Percentiles rank a stretch among this genome's conserved stretches.
Conservation (phyloP, 768 basidiomycete genomes). For the Termitomyces sp. region DNA sequence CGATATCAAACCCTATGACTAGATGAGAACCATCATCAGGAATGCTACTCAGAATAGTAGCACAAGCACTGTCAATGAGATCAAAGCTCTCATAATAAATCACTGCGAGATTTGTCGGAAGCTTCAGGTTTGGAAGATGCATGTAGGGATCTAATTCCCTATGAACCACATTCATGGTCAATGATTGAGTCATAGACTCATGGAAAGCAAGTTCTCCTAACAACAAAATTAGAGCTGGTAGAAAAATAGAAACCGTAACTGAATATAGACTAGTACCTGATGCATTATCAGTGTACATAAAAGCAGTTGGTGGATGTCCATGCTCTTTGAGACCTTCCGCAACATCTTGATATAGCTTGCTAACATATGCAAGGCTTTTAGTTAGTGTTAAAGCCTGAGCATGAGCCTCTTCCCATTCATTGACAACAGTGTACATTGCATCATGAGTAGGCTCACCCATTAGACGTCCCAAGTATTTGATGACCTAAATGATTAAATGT, state of each 20-base stretch:
- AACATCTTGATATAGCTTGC: conserved; percentile 9
- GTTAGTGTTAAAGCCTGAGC: conserved; percentile 3
- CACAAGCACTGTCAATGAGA: conserved; percentile 5
- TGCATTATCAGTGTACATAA: conserved; percentile 6
- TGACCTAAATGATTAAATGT: too few relatives aligned
- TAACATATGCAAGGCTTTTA: conserved; percentile 7
- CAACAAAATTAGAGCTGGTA: background rate
- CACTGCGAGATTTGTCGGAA: background rate
- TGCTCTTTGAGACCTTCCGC: background rate
- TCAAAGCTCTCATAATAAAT: background rate
- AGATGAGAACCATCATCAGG: background rate
- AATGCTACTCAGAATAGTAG: background rate
- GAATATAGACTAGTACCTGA: background rate
- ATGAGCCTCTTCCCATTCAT: conserved; percentile 6
- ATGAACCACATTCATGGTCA: background rate
- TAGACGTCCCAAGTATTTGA: background rate
- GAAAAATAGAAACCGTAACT: background rate
- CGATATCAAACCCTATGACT: conserved; percentile 1
- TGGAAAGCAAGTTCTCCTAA: conserved; percentile 5
- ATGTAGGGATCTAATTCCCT: background rate
- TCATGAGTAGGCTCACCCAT: conserved; percentile 1
- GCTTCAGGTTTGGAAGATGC: background rate
- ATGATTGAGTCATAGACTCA: background rate
- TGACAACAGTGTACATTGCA: conserved; percentile 1
- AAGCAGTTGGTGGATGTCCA: background rate